phyloP scores from a whole-genome alignment of 371 early-diverging fungal genomes.

The Mortierella sp. region DNA sequence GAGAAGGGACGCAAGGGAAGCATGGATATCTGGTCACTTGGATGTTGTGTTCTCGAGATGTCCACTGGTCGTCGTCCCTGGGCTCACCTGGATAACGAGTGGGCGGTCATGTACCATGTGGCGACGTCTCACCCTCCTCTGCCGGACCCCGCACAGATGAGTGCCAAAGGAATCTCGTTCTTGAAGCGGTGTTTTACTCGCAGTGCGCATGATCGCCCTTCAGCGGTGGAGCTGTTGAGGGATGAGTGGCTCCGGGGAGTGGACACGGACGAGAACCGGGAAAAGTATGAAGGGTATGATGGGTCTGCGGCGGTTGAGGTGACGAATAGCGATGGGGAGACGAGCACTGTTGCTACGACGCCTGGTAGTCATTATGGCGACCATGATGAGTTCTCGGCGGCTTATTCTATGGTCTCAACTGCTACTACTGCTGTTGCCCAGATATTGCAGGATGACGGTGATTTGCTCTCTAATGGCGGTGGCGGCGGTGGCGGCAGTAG shows the following conservation, averaged over 20 bases:
- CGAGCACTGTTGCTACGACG: not conserved
- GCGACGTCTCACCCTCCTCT: slow-evolving; percentile 82
- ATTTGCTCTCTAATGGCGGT: not conserved
- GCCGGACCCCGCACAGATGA: slow-evolving; percentile 76
- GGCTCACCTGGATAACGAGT: slow-evolving; percentile 93
- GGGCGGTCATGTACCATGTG: slow-evolving; percentile 93
- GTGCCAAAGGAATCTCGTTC: slow-evolving; percentile 80
- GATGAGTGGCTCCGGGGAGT: slow-evolving; percentile 82
- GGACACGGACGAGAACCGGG: slow-evolving; percentile 40
- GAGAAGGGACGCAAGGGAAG: slow-evolving; percentile 82
- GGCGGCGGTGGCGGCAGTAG: not conserved
- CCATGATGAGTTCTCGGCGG: slow-evolving; percentile 5
- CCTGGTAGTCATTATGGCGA: not conserved
- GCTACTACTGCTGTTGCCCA: not conserved
- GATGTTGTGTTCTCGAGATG: slow-evolving; percentile 97
- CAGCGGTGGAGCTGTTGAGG: slow-evolving; percentile 79
- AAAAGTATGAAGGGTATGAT: slow-evolving; percentile 24
- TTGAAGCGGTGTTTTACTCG: slow-evolving; percentile 84
- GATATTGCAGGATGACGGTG: not conserved
- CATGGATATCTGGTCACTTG: slow-evolving; percentile 96
- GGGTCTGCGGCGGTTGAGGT: slow-evolving; percentile 8
- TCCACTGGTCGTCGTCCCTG: slow-evolving; percentile 94
- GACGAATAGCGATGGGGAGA: slow-evolving; percentile 27
- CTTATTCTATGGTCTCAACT: not conserved
- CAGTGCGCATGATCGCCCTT: slow-evolving; percentile 80